A percentile compares a stretch with the other conserved stretches of the same genome.
Evolutionary conservation across 164 flowering plant species (phyloP).

Genomic region (Vitis rupestris): DNA sequence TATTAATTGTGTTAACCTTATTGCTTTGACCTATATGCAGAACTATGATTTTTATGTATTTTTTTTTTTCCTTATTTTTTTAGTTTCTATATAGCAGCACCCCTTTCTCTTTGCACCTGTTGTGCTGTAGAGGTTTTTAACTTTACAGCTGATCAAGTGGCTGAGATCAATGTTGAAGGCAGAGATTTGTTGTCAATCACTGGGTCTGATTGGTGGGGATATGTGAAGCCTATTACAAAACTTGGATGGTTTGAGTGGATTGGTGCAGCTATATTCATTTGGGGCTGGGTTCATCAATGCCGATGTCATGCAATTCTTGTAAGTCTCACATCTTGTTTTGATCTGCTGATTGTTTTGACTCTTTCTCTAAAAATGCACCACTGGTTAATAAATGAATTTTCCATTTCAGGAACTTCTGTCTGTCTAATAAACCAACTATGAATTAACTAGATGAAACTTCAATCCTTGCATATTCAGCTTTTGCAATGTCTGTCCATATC

Average conservation of each 20-base stretch:
- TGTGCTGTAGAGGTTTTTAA: slow-evolving; percentile 46
- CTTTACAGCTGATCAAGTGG: slow-evolving; percentile 31
- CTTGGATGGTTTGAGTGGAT: slow-evolving; percentile 71
- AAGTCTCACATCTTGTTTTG: slow-evolving; percentile 15
- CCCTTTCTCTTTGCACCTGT: slow-evolving; percentile 69
- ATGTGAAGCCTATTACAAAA: slow-evolving; percentile 48
- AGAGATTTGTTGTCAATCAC: slow-evolving; percentile 32
- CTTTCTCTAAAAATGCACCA: too few relatives aligned
- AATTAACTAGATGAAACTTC: too few relatives aligned
- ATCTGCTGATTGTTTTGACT: too few relatives aligned
- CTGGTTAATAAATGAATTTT: too few relatives aligned
- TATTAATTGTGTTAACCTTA: neutral
- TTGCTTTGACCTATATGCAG: too few relatives aligned
- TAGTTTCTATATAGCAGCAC: slow-evolving; percentile 88
- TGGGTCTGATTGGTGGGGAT: slow-evolving; percentile 51
- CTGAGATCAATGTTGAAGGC: slow-evolving; percentile 54
- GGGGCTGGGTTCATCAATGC: slow-evolving; percentile 92
- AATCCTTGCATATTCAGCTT: too few relatives aligned
- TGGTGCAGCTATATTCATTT: slow-evolving; percentile 66
- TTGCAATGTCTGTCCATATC: too few relatives aligned
- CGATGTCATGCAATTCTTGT: slow-evolving; percentile 87
- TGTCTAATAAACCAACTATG: too few relatives aligned
- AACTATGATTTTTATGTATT: neutral
- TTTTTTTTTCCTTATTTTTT: slow-evolving; percentile 16
- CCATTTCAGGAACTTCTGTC: too few relatives aligned